These are phyloP conservation scores for Pluteus cervinus DNA, from an alignment of 768 basidiomycete species.

Conservation along the genomic window DNA sequence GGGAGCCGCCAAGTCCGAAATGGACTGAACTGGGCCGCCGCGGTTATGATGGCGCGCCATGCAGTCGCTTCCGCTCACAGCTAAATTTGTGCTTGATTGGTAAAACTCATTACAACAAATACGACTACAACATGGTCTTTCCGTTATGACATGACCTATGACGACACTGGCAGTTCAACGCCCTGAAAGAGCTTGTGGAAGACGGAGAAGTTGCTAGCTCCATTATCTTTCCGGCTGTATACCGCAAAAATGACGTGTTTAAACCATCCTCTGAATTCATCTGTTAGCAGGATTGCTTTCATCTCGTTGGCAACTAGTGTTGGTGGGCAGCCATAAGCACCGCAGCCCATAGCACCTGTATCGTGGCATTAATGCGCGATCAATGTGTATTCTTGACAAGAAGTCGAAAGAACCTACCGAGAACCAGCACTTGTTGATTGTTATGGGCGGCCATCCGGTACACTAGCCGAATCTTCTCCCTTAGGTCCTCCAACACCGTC, in stretches of 20 bases:
- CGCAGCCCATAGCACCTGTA: slow-evolving; percentile 40
- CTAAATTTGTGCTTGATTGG: no score
- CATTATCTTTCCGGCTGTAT: slow-evolving; percentile 24
- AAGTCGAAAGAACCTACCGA: slow-evolving; percentile 22
- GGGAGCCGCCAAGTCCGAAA: no score
- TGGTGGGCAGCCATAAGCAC: slow-evolving; percentile 36
- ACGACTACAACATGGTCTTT: no score
- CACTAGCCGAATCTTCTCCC: slow-evolving; percentile 35
- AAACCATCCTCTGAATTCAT: slow-evolving; percentile 39
- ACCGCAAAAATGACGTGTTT: slow-evolving; percentile 34
- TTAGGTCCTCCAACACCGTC: slow-evolving; percentile 27
- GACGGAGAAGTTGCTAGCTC: slow-evolving; percentile 28
- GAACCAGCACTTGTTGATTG: slow-evolving; percentile 27
- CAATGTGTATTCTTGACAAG: background rate
- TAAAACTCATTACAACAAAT: no score
- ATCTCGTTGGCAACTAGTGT: slow-evolving; percentile 33
- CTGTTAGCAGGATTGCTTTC: slow-evolving; percentile 32
- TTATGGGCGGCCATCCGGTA: slow-evolving; percentile 37
- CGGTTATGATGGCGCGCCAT: no score
- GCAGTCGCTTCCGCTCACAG: no score
- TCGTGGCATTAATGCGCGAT: background rate
- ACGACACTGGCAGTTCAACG: no score
- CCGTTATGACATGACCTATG: no score
- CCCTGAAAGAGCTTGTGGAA: slow-evolving; percentile 28
- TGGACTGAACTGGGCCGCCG: no score